Conservation (phyloP, 177 flowering plant genomes). For the Tripterygium wilfordii region DNA sequence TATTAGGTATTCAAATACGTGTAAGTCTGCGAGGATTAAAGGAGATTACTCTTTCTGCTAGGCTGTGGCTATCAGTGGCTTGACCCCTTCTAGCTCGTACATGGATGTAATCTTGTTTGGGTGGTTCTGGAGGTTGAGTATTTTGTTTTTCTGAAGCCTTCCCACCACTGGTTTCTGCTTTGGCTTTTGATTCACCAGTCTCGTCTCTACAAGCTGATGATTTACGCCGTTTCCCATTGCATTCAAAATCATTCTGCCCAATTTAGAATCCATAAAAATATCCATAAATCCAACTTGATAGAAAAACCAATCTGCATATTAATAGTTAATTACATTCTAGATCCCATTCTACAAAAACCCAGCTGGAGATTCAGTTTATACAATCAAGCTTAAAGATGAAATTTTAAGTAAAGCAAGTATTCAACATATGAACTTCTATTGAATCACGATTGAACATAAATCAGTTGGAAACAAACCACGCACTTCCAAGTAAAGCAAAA, state of each 20-base stretch:
- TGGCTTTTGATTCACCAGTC: constrained; percentile 41
- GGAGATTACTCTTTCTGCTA: constrained; percentile 90
- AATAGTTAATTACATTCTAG: no score
- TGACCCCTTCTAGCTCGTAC: constrained; percentile 98
- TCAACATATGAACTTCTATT: no score
- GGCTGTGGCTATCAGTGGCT: constrained; percentile 98
- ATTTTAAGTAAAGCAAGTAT: no score
- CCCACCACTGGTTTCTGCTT: constrained; percentile 52
- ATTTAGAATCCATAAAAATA: neutral
- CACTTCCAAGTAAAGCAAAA: neutral
- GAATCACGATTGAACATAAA: no score
- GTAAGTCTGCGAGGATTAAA: no score
- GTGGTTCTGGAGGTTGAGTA: constrained; percentile 48
- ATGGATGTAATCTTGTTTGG: constrained; percentile 88
- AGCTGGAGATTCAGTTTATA: no score
- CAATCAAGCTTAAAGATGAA: no score
- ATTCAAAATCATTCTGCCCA: constrained; percentile 40
- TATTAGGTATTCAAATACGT: no score
- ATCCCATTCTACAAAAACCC: no score
- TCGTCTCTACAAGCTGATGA: constrained; percentile 36
- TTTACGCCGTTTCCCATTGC: constrained; percentile 48
- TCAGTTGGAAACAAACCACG: neutral
- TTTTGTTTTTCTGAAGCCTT: constrained; percentile 39
- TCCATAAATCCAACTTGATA: neutral
- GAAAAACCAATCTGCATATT: neutral